Conservation (phyloP, 2,329 filamentous ascomycete species). For the Cercospora sojina region DNA sequence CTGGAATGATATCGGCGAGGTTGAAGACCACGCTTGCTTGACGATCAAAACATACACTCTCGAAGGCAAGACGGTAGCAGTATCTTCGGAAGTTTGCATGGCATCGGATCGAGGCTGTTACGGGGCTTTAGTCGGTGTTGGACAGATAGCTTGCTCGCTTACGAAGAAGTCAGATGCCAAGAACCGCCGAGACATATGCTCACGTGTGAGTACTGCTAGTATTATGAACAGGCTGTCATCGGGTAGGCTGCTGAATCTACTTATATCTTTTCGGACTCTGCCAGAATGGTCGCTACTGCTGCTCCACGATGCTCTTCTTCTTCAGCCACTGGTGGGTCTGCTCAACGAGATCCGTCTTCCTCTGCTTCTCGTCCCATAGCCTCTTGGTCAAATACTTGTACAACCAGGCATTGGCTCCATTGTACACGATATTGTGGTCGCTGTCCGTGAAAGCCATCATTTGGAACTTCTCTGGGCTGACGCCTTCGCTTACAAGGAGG, state of each 20-base stretch:
- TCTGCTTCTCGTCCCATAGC: slow-evolving; percentile 61
- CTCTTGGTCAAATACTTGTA: slow-evolving; percentile 63
- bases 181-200: not conserved
- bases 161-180: not conserved
- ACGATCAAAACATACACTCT: not conserved
- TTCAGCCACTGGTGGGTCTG: slow-evolving; percentile 50
- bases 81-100: not conserved
- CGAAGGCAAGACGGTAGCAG: not conserved
- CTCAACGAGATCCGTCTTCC: slow-evolving; percentile 38
- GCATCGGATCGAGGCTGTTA: not conserved
- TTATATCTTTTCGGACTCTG: not conserved
- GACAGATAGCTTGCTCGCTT: not conserved
- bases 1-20: not conserved
- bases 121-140: not conserved
- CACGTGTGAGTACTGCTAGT: not conserved
- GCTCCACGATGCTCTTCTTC: slow-evolving; percentile 31
- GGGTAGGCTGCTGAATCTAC: not conserved
- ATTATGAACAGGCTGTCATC: not conserved
- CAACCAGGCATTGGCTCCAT: slow-evolving; percentile 56
- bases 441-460: slow-evolving; percentile 65
- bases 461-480: slow-evolving; percentile 62
- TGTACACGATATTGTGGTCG: slow-evolving; percentile 61
- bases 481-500: slow-evolving; percentile 58
- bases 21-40: not conserved
- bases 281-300: not conserved